Conservation (phyloP, 2,329 filamentous ascomycete species). For the Ascochyta pisi region DNA sequence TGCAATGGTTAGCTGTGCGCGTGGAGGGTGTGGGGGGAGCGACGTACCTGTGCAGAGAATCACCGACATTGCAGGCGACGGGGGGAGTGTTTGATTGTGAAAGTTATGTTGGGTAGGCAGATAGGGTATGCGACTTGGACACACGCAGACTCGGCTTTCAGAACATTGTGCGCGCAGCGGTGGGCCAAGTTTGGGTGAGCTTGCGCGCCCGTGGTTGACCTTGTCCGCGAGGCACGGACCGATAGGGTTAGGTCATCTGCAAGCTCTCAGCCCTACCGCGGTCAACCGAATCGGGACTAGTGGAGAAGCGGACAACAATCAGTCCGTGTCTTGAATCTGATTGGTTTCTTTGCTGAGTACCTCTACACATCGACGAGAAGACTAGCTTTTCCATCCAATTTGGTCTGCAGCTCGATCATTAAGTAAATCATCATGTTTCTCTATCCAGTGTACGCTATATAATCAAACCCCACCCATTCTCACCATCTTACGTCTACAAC, state of each 20-base stretch:
- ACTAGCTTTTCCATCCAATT: no score
- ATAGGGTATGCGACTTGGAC: conserved; percentile 5
- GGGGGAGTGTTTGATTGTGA: neutral
- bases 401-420: no score
- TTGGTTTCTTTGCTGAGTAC: no score
- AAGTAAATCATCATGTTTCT: no score
- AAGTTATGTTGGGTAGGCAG: neutral
- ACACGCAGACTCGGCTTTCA: neutral
- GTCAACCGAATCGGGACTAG: conserved; percentile 10
- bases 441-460: no score
- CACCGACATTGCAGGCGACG: conserved; percentile 62
- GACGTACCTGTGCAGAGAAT: conserved; percentile 70
- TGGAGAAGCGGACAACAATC: no score
- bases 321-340: no score
- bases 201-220: neutral
- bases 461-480: neutral
- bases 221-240: conserved; percentile 4
- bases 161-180: conserved; percentile 3
- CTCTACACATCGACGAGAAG: no score
- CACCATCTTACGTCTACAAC: conserved; percentile 45
- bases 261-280: conserved; percentile 22
- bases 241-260: neutral
- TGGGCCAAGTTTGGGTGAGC: neutral
- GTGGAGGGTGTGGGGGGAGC: conserved; percentile 26
- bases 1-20: conserved; percentile 44